These are phyloP conservation scores for Hypoxylon trugodes DNA, from an alignment of 495 filamentous ascomycete species.

Conservation along the genomic window DNA sequence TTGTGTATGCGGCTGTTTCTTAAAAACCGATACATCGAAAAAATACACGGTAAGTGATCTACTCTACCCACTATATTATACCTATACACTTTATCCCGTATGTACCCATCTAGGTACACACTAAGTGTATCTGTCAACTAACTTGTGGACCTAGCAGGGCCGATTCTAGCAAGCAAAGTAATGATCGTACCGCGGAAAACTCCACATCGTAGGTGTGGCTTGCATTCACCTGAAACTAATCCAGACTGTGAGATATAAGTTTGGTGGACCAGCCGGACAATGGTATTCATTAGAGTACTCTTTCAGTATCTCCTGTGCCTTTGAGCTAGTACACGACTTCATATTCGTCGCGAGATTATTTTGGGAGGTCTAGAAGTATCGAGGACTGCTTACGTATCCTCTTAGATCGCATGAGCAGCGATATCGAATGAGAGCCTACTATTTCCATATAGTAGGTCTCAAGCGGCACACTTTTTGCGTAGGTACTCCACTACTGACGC, in stretches of 20 bases:
- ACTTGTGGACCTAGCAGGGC: conserved; percentile 20
- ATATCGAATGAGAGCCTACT: conserved; percentile 12
- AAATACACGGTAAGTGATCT: conserved; percentile 11
- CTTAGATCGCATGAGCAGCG: conserved; percentile 1
- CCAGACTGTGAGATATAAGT: conserved; percentile 5
- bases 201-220: conserved; percentile 11
- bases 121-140: neutral
- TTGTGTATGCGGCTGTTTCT: conserved; percentile 14
- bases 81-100: no score
- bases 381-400: conserved; percentile 21
- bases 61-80: conserved; percentile 1
- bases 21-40: conserved; percentile 9
- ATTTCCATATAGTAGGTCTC: neutral
- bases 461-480: neutral
- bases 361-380: neutral
- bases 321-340: no score
- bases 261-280: conserved; percentile 1
- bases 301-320: conserved; percentile 8
- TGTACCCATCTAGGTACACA: no score
- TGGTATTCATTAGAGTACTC: neutral
- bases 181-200: conserved; percentile 4
- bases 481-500: conserved; percentile 27
- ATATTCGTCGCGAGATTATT: neutral
- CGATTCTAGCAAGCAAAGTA: conserved; percentile 5
- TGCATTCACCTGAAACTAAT: conserved; percentile 18